Evolutionary conservation across 352 stramenopile genomes (phyloP).

Genomic region (Phytopythium delawarense): DNA sequence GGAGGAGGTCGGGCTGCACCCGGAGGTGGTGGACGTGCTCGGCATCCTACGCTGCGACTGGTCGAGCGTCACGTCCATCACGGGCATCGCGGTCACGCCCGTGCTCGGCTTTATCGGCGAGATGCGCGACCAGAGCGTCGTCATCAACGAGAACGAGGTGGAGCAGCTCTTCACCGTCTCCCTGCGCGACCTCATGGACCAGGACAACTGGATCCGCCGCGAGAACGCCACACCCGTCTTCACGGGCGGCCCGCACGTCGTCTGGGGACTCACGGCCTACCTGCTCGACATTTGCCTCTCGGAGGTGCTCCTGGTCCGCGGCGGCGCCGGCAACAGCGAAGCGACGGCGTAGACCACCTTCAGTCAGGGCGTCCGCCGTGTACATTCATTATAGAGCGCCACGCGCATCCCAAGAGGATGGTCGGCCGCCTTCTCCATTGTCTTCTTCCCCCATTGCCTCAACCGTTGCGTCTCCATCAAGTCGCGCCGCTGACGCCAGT

Average conservation of each 20-base stretch:
- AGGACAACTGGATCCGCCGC: conserved; percentile 75
- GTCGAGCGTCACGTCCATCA: conserved; percentile 92
- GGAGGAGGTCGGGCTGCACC: conserved; percentile 93
- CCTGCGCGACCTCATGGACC: conserved; percentile 82
- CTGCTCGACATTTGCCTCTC: conserved; percentile 89
- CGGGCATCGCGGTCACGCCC: conserved; percentile 96
- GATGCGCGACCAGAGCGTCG: conserved; percentile 86
- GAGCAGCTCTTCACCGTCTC: conserved; percentile 95
- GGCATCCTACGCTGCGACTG: conserved; percentile 96
- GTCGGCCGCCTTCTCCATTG: no score
- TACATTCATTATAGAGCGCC: neutral
- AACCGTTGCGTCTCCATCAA: neutral
- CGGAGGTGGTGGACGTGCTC: conserved; percentile 87
- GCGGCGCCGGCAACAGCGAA: neutral
- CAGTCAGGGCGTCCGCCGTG: neutral
- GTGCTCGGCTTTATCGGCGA: conserved; percentile 96
- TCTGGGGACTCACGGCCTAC: conserved; percentile 97
- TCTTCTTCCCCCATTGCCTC: neutral
- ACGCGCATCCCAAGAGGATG: neutral
- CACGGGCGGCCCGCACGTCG: conserved; percentile 91
- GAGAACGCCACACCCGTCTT: conserved; percentile 91
- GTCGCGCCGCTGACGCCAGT: neutral
- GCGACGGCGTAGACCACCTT: neutral
- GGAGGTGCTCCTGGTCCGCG: conserved; percentile 50
- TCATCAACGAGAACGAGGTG: conserved; percentile 95